Evolutionary conservation across 108 stramenopile genomes (phyloP).

Genomic region (Nannochloropsis granulata): DNA sequence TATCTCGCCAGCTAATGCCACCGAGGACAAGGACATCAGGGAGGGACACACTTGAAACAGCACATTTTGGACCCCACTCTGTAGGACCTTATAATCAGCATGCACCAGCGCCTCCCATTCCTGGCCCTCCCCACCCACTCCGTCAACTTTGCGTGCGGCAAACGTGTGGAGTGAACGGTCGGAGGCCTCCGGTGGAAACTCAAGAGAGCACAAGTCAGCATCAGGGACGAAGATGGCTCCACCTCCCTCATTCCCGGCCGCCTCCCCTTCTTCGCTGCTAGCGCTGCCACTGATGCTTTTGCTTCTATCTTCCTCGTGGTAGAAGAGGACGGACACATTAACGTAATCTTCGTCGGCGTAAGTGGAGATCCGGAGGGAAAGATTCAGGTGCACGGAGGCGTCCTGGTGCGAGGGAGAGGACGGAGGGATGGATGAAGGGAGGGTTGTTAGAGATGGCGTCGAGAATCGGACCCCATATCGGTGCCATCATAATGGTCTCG

Average conservation of each 20-base stretch:
- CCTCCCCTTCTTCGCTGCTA: background rate
- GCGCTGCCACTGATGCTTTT: background rate
- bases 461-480: too few species aligned
- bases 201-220: background rate
- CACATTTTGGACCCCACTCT: slow-evolving; percentile 21
- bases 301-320: background rate
- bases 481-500: too few species aligned
- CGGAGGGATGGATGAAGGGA: background rate
- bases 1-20: background rate
- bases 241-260: background rate
- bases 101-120: background rate
- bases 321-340: background rate
- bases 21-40: background rate
- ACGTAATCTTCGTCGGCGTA: background rate
- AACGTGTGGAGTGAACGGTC: background rate
- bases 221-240: background rate
- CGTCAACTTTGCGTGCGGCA: background rate
- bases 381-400: background rate
- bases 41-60: slow-evolving; percentile 17
- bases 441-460: too few species aligned
- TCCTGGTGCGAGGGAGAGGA: background rate
- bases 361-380: background rate
- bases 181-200: background rate
- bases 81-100: background rate
- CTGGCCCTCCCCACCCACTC: background rate